Percentiles rank a stretch among this genome's conserved stretches.
phyloP scores from a whole-genome alignment of 2,329 filamentous ascomycete species.

The Diaporthe vaccinii region DNA sequence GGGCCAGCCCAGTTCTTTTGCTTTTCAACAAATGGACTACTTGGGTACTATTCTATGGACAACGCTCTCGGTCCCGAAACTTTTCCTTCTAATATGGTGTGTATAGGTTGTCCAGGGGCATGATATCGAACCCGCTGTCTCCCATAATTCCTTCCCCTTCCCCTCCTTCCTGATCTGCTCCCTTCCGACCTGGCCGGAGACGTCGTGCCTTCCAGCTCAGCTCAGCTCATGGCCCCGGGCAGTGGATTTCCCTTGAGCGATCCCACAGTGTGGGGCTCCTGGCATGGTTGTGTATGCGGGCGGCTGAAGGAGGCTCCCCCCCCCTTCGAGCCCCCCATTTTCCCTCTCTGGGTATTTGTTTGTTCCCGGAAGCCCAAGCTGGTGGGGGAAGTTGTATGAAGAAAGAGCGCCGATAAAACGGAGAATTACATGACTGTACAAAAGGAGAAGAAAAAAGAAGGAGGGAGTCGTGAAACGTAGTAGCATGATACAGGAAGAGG shows the following conservation, averaged over 20 bases:
- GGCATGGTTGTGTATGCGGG: constrained; percentile 8
- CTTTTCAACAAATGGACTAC: constrained; percentile 25
- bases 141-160: not conserved
- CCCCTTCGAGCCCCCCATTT: not conserved
- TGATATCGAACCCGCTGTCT: not conserved
- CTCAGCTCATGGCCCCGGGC: not conserved
- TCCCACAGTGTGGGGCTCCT: not conserved
- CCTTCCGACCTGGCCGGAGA: constrained; percentile 3
- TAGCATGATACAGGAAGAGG: constrained; percentile 36
- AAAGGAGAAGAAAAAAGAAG: constrained; percentile 19
- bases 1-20: constrained; percentile 22
- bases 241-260: not conserved
- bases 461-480: constrained; percentile 39
- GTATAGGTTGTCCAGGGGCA: constrained; percentile 13
- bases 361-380: constrained; percentile 30
- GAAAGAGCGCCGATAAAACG: constrained; percentile 38
- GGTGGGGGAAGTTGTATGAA: constrained; percentile 32
- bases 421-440: constrained; percentile 41
- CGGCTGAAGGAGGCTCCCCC: constrained; percentile 2
- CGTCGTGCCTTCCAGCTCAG: not conserved
- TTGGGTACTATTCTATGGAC: constrained; percentile 26
- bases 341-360: constrained; percentile 42
- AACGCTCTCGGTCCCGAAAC: constrained; percentile 3
- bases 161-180: not conserved
- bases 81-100: constrained; percentile 26